A percentile compares a stretch with the other conserved stretches of the same genome.
phyloP scores from a whole-genome alignment of 495 filamentous ascomycete genomes.

The Sphaerosporella brunnea region DNA sequence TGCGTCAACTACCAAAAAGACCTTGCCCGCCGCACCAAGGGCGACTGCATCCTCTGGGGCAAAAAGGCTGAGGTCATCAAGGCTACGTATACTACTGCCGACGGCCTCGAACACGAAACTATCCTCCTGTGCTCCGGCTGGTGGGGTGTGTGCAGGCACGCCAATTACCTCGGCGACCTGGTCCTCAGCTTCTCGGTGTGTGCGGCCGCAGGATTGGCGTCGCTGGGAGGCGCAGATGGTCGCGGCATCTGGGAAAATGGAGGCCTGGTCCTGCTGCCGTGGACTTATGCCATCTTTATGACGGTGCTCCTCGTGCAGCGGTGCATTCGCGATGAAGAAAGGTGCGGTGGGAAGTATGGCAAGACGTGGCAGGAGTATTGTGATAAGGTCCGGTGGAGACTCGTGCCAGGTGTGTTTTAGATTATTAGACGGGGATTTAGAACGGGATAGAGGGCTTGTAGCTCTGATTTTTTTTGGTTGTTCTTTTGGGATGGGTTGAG shows the following conservation, averaged over 20 bases:
- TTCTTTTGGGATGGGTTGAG: slow-evolving; percentile 4
- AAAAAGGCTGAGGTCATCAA: slow-evolving; percentile 28
- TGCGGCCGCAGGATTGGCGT: slow-evolving; percentile 28
- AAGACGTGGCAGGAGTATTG: slow-evolving; percentile 32
- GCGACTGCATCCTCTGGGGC: slow-evolving; percentile 32
- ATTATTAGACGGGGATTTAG: too few species aligned
- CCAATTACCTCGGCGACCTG: slow-evolving; percentile 35
- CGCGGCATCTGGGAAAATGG: neutral
- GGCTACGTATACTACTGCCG: slow-evolving; percentile 28
- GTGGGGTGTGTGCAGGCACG: slow-evolving; percentile 35
- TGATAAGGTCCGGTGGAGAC: slow-evolving; percentile 30
- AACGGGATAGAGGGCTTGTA: too few species aligned
- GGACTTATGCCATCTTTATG: slow-evolving; percentile 34
- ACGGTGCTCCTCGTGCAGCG: slow-evolving; percentile 27
- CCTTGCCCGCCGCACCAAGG: slow-evolving; percentile 29
- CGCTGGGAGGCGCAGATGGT: neutral
- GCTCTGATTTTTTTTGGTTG: too few species aligned
- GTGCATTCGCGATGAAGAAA: slow-evolving; percentile 28
- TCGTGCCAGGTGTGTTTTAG: slow-evolving; percentile 32
- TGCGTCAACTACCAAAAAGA: slow-evolving; percentile 35
- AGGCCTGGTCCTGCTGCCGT: slow-evolving; percentile 28
- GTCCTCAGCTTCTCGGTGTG: slow-evolving; percentile 31
- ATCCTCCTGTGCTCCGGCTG: slow-evolving; percentile 34
- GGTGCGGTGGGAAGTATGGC: slow-evolving; percentile 33
- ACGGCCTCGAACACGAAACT: slow-evolving; percentile 29